These are phyloP conservation scores for Lactarius hengduanensis DNA, from an alignment of 768 basidiomycete species.

Conservation along the genomic window DNA sequence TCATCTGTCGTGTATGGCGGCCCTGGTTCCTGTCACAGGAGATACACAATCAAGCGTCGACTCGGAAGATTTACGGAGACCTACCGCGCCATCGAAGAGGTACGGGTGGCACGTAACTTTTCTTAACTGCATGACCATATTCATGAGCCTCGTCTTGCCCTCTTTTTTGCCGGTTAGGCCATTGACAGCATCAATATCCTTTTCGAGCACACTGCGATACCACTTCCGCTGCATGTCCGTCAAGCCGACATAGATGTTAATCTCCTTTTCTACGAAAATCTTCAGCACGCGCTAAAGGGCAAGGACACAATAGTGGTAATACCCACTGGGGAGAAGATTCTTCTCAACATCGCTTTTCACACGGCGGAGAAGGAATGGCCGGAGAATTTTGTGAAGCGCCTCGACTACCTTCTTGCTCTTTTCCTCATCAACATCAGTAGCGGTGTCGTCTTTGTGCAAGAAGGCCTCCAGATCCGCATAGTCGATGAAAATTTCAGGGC, in stretches of 20 bases:
- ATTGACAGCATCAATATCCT: constrained; percentile 98
- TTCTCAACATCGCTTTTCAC: constrained; percentile 99
- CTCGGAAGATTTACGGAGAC: constrained; percentile 28
- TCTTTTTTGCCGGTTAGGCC: constrained; percentile 96
- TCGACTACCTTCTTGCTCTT: constrained; percentile 93
- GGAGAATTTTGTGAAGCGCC: constrained; percentile 93
- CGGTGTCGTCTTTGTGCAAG: constrained; percentile 81
- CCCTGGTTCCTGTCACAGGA: constrained; percentile 78
- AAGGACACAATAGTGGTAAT: neutral
- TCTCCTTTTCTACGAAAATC: constrained; percentile 77
- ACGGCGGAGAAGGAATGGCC: constrained; percentile 90
- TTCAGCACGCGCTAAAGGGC: constrained; percentile 13
- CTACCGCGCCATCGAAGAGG: constrained; percentile 87
- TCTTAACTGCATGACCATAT: constrained; percentile 98
- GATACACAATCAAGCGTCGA: neutral
- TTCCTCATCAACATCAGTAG: constrained; percentile 68
- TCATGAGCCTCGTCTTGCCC: constrained; percentile 95
- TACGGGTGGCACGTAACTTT: constrained; percentile 92
- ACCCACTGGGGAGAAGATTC: constrained; percentile 82
- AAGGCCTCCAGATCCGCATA: constrained; percentile 92
- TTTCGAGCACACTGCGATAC: constrained; percentile 95
- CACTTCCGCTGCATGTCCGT: constrained; percentile 98
- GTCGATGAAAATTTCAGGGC: constrained; percentile 92
- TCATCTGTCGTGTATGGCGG: constrained; percentile 99
- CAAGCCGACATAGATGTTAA: constrained; percentile 96